Evolutionary conservation across 495 filamentous ascomycete species (phyloP).

Genomic region (Xylona heveae): DNA sequence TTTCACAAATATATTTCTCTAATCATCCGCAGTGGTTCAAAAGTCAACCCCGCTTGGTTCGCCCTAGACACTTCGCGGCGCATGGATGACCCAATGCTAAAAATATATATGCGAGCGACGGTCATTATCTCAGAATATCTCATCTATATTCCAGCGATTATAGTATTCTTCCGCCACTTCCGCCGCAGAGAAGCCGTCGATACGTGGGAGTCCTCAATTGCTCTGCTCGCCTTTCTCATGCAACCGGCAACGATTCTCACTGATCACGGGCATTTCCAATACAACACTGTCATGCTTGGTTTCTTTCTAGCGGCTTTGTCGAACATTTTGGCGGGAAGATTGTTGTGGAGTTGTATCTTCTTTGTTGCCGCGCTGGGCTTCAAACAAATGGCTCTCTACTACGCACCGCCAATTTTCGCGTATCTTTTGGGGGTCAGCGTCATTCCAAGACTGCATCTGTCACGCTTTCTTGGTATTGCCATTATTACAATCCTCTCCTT

Average conservation of each 20-base stretch:
- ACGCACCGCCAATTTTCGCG: conserved; percentile 78
- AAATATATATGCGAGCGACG: conserved; percentile 87
- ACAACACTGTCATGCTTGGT: conserved; percentile 95
- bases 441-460: conserved; percentile 45
- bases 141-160: conserved; percentile 63
- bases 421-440: conserved; percentile 76
- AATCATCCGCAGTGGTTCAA: conserved; percentile 38
- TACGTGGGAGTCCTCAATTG: conserved; percentile 61
- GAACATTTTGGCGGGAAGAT: conserved; percentile 71
- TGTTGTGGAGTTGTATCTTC: conserved; percentile 76
- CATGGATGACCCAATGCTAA: conserved; percentile 52
- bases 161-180: conserved; percentile 63
- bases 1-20: too few species aligned
- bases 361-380: conserved; percentile 87
- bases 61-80: conserved; percentile 69
- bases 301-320: conserved; percentile 69
- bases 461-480: conserved; percentile 53
- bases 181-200: conserved; percentile 48
- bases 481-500: conserved; percentile 46
- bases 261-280: conserved; percentile 98
- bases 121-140: conserved; percentile 80
- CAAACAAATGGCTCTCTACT: conserved; percentile 98
- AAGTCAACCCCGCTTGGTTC: conserved; percentile 73
- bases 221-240: conserved; percentile 74
- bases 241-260: conserved; percentile 83